phyloP scores from a whole-genome alignment of 345 rosid genomes.

The Nasturtium officinale region DNA sequence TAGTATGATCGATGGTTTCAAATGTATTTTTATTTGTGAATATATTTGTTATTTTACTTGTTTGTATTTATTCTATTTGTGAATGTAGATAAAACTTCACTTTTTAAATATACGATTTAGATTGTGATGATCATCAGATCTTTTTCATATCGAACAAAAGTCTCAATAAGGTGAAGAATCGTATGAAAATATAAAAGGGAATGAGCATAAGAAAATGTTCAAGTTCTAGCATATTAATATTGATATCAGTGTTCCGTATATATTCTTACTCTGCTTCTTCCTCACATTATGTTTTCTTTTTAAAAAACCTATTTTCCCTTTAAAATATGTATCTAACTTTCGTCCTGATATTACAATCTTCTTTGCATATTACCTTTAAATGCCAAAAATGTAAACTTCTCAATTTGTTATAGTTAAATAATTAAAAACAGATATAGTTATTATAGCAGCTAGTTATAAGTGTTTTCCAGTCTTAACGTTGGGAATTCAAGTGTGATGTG shows the following conservation, averaged over 20 bases:
- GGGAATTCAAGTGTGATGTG: no score
- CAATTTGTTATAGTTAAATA: no score
- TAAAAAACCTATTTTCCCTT: slow-evolving; percentile 16
- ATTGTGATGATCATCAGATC: slow-evolving; percentile 32
- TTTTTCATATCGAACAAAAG: slow-evolving; percentile 29
- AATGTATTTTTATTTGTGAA: no score
- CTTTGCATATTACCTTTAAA: no score
- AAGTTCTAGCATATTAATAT: slow-evolving; percentile 33
- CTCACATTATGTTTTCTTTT: slow-evolving; percentile 23
- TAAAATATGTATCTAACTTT: background rate
- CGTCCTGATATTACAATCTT: background rate
- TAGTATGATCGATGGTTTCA: no score
- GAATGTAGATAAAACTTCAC: slow-evolving; percentile 36
- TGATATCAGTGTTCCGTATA: slow-evolving; percentile 25
- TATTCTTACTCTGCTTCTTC: slow-evolving; percentile 43
- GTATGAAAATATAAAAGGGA: slow-evolving; percentile 37
- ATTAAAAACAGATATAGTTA: no score
- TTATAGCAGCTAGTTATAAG: no score
- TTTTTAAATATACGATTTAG: slow-evolving; percentile 37
- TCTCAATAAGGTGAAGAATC: slow-evolving; percentile 33
- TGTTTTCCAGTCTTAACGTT: no score
- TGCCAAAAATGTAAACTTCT: no score
- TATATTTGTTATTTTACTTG: background rate
- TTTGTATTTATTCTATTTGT: slow-evolving; percentile 1
- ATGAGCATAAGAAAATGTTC: slow-evolving; percentile 42